These are phyloP conservation scores for Euphorbia peplus DNA, from an alignment of 345 rosid genomes.

Conservation along the genomic window DNA sequence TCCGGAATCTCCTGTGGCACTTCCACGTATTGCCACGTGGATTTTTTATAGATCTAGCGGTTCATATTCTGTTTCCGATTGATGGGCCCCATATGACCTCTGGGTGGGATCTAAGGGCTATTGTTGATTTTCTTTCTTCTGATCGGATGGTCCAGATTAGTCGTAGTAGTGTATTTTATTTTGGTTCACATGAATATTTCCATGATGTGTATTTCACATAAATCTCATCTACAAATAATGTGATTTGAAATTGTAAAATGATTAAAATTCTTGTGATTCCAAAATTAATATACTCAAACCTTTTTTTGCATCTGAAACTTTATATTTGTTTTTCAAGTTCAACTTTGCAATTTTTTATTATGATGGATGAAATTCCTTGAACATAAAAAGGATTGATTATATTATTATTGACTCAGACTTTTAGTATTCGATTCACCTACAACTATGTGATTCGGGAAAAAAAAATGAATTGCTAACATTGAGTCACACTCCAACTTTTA, in stretches of 20 bases:
- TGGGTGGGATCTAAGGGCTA: background rate
- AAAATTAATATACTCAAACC: background rate
- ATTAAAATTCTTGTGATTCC: background rate
- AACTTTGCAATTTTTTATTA: background rate
- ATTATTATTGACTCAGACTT: too few relatives aligned
- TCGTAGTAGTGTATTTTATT: background rate
- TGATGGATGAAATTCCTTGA: too few relatives aligned
- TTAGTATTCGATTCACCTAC: too few relatives aligned
- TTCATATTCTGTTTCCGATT: background rate
- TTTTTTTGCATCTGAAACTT: background rate
- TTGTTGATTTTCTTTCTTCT: background rate
- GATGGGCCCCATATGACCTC: background rate
- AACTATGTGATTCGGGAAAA: too few relatives aligned
- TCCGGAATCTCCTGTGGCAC: background rate
- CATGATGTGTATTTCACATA: background rate
- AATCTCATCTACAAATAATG: conserved; percentile 2
- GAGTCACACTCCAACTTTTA: too few relatives aligned
- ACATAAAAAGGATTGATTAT: too few relatives aligned
- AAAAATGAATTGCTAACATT: too few relatives aligned
- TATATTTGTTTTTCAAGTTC: too few relatives aligned
- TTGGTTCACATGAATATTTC: background rate
- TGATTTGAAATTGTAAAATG: background rate
- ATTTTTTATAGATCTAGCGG: background rate
- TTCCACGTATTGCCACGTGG: background rate
- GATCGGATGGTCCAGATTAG: background rate